Percentiles rank a stretch among this genome's conserved stretches.
Evolutionary conservation across 2,329 filamentous ascomycete genomes (phyloP).

Genomic region (Neofusicoccum parvum): DNA sequence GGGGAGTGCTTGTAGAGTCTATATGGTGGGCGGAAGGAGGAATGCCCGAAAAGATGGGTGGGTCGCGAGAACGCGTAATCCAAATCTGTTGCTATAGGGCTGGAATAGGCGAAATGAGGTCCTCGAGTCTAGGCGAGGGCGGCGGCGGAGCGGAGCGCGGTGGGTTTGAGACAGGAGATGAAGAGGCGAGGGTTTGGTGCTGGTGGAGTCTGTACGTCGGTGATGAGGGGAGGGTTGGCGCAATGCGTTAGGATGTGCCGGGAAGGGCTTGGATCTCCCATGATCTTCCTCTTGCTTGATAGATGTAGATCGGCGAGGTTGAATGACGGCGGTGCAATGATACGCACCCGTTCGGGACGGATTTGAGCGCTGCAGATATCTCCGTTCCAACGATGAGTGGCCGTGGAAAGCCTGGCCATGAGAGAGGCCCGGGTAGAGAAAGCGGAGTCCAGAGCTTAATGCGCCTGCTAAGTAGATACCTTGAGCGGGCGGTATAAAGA

Average conservation of each 20-base stretch:
- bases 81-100: constrained; percentile 2
- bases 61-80: constrained; percentile 8
- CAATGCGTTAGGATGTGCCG: background rate
- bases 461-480: background rate
- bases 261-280: background rate
- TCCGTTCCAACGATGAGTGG: background rate
- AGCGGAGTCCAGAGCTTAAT: background rate
- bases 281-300: background rate
- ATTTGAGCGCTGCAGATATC: background rate
- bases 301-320: background rate
- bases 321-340: background rate
- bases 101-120: constrained; percentile 17
- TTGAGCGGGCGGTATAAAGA: background rate
- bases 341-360: background rate
- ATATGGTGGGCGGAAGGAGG: background rate
- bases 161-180: constrained; percentile 10
- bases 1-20: background rate
- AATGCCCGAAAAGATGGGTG: background rate
- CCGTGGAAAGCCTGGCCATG: background rate
- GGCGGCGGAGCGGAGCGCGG: background rate
- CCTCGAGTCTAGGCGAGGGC: background rate
- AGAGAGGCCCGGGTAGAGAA: background rate
- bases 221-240: background rate
- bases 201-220: background rate
- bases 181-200: constrained; percentile 2